These are phyloP conservation scores for Penstemon davidsonii DNA, from an alignment of 257 asterid species.

Conservation along the genomic window DNA sequence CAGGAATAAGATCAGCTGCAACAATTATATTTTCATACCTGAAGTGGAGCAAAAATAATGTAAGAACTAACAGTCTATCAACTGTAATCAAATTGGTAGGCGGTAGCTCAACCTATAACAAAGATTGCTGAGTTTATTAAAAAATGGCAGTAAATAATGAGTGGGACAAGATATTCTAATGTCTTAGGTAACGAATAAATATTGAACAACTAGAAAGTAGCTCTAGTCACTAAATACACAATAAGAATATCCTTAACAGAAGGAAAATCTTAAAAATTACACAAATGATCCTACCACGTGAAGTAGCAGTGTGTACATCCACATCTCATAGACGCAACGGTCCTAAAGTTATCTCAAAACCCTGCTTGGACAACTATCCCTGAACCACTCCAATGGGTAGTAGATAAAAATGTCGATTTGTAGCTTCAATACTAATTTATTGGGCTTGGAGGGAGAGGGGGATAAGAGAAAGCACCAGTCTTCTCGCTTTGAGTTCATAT, in stretches of 20 bases:
- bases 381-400: neutral
- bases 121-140: neutral
- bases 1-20: slow-evolving; percentile 91
- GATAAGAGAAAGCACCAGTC: neutral
- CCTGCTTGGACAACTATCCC: neutral
- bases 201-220: neutral
- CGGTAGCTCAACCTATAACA: slow-evolving; percentile 4
- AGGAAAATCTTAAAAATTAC: neutral
- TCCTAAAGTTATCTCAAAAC: neutral
- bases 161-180: neutral
- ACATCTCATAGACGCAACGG: neutral
- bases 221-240: neutral
- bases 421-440: neutral
- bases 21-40: slow-evolving; percentile 87
- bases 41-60: slow-evolving; percentile 33
- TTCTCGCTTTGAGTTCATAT: neutral
- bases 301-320: neutral
- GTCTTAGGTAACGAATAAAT: neutral
- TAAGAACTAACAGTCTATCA: neutral
- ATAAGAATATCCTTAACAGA: neutral
- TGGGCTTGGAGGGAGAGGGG: neutral
- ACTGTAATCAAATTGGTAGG: neutral
- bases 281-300: neutral
- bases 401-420: neutral
- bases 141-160: neutral